Conservation (phyloP, 1,139 yeast genomes). For the Yamadazyma blattariae region DNA sequence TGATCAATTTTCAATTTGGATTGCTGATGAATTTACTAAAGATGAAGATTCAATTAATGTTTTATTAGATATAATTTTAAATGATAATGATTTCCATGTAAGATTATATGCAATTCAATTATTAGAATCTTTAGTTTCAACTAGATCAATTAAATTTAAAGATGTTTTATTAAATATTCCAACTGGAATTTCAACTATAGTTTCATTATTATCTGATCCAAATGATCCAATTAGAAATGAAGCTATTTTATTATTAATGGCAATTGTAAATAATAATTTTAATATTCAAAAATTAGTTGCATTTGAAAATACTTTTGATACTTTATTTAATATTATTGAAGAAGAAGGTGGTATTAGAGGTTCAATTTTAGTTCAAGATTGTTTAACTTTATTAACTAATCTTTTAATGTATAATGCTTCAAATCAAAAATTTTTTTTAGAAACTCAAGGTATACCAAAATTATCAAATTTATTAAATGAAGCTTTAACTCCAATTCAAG, state of each 20-base stretch:
- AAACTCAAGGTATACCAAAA: conserved; percentile 73
- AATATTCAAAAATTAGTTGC: conserved; percentile 93
- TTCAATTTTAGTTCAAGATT: conserved; percentile 88
- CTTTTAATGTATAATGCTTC: conserved; percentile 81
- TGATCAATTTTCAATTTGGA: conserved; percentile 92
- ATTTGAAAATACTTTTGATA: conserved; percentile 89
- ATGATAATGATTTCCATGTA: conserved; percentile 65
- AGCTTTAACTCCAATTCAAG: conserved; percentile 39
- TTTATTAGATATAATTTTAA: conserved; percentile 53
- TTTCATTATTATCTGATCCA: conserved; percentile 62
- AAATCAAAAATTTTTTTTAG: conserved; percentile 85
- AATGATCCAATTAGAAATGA: conserved; percentile 93
- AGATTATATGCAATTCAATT: conserved; percentile 80
- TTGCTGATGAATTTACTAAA: conserved; percentile 90
- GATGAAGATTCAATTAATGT: conserved; percentile 55
- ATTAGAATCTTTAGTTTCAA: conserved; percentile 76
- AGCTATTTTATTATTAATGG: conserved; percentile 77
- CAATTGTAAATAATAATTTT: conserved; percentile 75
- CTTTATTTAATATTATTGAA: conserved; percentile 69
- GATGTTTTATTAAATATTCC: conserved; percentile 74
- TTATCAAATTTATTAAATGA: conserved; percentile 62
- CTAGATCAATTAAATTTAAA: conserved; percentile 73
- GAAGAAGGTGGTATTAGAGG: conserved; percentile 92
- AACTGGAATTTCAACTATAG: conserved; percentile 75
- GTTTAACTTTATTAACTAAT: conserved; percentile 70